Percentiles rank a stretch among this genome's conserved stretches.
These are phyloP conservation scores for Cyclospora cayetanensis DNA, from an alignment of 169 alveolate genomes.

Conservation along the genomic window DNA sequence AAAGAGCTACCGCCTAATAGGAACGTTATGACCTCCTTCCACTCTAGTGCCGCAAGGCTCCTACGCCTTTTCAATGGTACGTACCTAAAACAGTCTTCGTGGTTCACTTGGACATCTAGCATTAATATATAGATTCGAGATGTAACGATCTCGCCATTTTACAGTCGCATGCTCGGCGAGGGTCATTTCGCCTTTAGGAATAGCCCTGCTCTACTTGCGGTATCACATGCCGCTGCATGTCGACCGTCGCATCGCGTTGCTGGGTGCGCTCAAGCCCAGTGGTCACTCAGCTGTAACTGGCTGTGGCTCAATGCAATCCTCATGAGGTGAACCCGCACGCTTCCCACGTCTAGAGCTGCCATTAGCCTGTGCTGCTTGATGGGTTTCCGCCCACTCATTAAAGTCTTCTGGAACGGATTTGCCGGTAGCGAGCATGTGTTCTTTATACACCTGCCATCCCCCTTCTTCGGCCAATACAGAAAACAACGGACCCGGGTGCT, in stretches of 20 bases:
- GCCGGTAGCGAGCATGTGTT: slow-evolving; percentile 66
- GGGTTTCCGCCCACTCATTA: slow-evolving; percentile 51
- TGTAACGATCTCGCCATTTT: no score
- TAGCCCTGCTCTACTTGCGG: no score
- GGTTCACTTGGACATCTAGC: no score
- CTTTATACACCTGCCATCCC: slow-evolving; percentile 46
- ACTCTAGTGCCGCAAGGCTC: no score
- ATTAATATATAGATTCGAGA: no score
- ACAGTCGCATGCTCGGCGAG: no score
- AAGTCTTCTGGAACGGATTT: slow-evolving; percentile 47
- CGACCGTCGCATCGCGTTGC: neutral
- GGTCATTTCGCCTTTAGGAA: no score
- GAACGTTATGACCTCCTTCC: neutral
- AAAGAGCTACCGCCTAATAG: neutral
- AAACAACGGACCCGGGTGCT: slow-evolving; percentile 63
- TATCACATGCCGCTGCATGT: neutral
- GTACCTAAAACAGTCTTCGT: slow-evolving; percentile 14
- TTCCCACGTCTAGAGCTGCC: slow-evolving; percentile 57
- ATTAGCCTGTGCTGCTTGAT: slow-evolving; percentile 8
- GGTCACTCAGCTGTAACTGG: slow-evolving; percentile 29
- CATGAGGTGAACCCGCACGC: slow-evolving; percentile 34
- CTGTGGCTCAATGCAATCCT: slow-evolving; percentile 31
- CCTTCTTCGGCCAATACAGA: slow-evolving; percentile 52
- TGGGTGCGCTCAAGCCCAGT: neutral
- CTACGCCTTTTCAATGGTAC: neutral